Base-by-base conservation (phyloP, 164 flowering plant genomes). In the Aristolochia californica region DNA sequence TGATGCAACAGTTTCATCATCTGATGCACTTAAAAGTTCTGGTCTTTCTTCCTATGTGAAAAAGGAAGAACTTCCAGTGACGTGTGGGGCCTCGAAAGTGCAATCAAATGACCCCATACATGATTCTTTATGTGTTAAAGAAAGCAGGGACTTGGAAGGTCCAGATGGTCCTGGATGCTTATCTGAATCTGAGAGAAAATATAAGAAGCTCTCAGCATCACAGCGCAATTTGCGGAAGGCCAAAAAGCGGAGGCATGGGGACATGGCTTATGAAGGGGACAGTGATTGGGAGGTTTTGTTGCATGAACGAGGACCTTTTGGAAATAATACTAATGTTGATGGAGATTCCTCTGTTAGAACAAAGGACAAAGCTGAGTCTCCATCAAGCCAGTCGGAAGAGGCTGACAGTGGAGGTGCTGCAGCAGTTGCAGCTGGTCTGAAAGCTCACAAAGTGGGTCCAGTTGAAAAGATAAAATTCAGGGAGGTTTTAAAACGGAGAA, bases 231-330 rank as follows among this genome's bases (percentile, higher is more conserved):
- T 43, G 52, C 91, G 97, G 50, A 80, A 68, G 58, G 48, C 73
- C 30, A 89, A 73, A 72, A 94, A 74, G 73, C 79, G 68, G 34
- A 83, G 83, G 74, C 91, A 80, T 70, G 80, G 79, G 23, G 96
- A 90, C 70, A 94, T 94, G 99, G 86, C 97, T 57, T 94, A 89
- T 73, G 99, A 94, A 69, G 99, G 96, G 48, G 97, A 94, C 74
- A 74, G 66, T 64, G 91, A 79, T 69, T 89, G 97, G 99, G 94
- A 91, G 26, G 62, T 63, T 53, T 61, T 91, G 69, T 62, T 78
- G 50, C 78, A 75, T 49, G 91, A 66, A 58, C 78, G 69, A 57
- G 71, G 72, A 28, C 73, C 67, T 70, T 70, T 77, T 34, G 64
- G 53, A 23, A 61, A 44, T 25, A 61, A 61, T 53, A 69, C 55